Evolutionary conservation across 1,284 basidiomycete genomes (phyloP).

Genomic region (Trametes polyzona): DNA sequence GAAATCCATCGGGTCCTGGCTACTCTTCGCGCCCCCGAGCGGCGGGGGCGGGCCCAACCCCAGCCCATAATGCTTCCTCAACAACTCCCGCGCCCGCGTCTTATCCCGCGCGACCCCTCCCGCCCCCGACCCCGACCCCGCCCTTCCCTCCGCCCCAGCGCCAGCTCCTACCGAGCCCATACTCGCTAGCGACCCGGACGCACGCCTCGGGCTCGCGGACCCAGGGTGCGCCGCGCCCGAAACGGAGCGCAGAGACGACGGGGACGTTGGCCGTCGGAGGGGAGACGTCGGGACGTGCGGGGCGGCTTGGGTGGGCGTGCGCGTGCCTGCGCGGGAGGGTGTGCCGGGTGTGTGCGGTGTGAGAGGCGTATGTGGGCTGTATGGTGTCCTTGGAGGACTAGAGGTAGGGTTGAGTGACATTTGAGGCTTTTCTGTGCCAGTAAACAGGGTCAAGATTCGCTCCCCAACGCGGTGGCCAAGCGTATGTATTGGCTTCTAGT

Average conservation of each 20-base stretch:
- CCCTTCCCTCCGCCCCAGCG: background rate
- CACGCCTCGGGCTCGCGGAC: conserved; percentile 3
- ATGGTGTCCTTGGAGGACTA: conserved; percentile 15
- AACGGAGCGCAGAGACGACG: conserved; percentile 19
- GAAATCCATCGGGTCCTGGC: conserved; percentile 78
- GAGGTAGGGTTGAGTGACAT: conserved; percentile 14
- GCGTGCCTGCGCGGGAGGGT: conserved; percentile 17
- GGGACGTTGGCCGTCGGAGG: conserved; percentile 33
- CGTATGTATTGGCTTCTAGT: too few relatives aligned
- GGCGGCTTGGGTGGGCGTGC: conserved; percentile 19
- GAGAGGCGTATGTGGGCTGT: conserved; percentile 19
- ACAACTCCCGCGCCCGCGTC: conserved; percentile 73
- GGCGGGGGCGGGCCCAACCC: conserved; percentile 71
- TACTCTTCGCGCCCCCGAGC: conserved; percentile 46
- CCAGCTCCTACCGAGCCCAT: background rate
- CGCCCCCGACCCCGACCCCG: conserved; percentile 16
- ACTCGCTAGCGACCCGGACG: conserved; percentile 8
- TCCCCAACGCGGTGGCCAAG: too few relatives aligned
- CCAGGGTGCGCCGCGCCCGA: conserved; percentile 13
- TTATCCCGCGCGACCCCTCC: too few relatives aligned
- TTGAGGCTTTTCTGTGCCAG: background rate
- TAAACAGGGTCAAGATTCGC: background rate
- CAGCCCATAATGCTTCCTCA: conserved; percentile 85
- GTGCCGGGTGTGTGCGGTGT: conserved; percentile 10
- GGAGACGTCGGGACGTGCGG: conserved; percentile 33